Percentiles rank a stretch among this genome's conserved stretches.
Evolutionary conservation across 2,329 filamentous ascomycete species (phyloP).

Genomic region (Colletotrichum sp.): DNA sequence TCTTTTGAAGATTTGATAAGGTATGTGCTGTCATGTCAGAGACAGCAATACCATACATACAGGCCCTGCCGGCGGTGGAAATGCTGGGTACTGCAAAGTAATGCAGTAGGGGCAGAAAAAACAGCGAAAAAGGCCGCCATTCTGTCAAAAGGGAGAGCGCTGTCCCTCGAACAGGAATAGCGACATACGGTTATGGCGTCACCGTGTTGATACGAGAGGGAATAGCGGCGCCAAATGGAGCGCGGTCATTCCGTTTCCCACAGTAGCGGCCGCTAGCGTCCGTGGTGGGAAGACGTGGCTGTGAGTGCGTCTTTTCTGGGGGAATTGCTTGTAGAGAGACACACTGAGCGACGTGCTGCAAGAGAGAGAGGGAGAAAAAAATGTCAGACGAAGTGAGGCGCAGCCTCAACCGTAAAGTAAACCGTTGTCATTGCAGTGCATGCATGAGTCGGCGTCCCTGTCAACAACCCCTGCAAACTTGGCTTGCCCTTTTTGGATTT

Average conservation of each 20-base stretch:
- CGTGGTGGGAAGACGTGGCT: conserved; percentile 15
- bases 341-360: neutral
- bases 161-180: conserved; percentile 13
- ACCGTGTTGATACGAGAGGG: conserved; percentile 20
- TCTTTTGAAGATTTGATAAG: neutral
- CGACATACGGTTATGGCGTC: conserved; percentile 21
- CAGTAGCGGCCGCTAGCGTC: conserved; percentile 20
- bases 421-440: conserved; percentile 17
- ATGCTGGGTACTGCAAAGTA: neutral
- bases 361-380: neutral
- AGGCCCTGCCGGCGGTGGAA: conserved; percentile 1
- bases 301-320: conserved; percentile 12
- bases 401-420: conserved; percentile 11
- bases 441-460: conserved; percentile 21
- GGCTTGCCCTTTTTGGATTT: conserved; percentile 20
- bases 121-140: neutral
- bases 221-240: conserved; percentile 19
- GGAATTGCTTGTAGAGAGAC: conserved; percentile 9
- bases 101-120: neutral
- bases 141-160: neutral
- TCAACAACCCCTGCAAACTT: conserved; percentile 8
- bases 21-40: neutral
- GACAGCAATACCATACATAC: neutral
- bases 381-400: conserved; percentile 19
- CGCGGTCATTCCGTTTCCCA: conserved; percentile 22